phyloP scores from a whole-genome alignment of 306 rosid species.

The Sphenostylis stenocarpa region DNA sequence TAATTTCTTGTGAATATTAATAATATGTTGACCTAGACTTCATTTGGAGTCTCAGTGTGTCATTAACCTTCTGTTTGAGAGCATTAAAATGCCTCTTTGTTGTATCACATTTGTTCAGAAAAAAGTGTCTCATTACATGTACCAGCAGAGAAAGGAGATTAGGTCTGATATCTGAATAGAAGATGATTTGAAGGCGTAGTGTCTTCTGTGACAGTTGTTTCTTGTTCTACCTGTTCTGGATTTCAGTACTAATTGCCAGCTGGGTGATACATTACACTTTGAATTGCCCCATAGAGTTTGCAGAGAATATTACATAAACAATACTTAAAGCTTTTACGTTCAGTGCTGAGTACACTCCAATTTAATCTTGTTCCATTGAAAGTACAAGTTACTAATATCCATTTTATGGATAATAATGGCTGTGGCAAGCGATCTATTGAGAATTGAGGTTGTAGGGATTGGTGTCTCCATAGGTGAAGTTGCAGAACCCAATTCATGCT shows the following conservation, averaged over 20 bases:
- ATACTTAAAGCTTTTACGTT: neutral
- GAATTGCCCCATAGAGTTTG: neutral
- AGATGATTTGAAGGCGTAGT: neutral
- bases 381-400: neutral
- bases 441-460: slow-evolving; percentile 1
- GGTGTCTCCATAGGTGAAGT: neutral
- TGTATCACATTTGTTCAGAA: neutral
- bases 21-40: too few relatives aligned
- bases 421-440: neutral
- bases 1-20: too few relatives aligned
- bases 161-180: neutral
- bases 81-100: neutral
- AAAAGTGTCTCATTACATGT: neutral
- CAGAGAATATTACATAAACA: neutral
- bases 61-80: neutral
- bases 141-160: neutral
- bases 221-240: neutral
- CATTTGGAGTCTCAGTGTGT: too few relatives aligned
- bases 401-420: neutral
- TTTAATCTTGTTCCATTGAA: neutral
- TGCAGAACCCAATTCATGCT: neutral
- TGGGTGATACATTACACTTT: slow-evolving; percentile 5
- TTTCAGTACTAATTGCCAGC: slow-evolving; percentile 8
- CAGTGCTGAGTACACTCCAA: neutral
- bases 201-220: neutral